Base-by-base conservation (phyloP, 2,329 filamentous ascomycete genomes). In the Alternaria consortialis region DNA sequence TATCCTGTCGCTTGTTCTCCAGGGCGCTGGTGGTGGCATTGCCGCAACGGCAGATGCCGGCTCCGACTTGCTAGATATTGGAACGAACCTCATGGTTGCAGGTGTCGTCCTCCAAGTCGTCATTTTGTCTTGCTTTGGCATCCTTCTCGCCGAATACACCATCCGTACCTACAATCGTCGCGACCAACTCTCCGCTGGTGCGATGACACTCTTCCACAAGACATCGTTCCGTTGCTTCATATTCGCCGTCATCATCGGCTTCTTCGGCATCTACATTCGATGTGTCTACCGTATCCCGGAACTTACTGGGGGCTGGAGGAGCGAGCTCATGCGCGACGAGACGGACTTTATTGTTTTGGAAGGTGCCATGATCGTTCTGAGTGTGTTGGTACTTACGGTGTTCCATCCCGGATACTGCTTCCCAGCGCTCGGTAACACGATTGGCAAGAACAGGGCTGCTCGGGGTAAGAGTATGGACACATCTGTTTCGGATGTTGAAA, bases 61-160 rank as follows among this genome's bases (percentile, higher is more conserved):
- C 2, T 70, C 83, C n/a, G 75, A 80, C 8, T 43, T 68, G 11
- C 66, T 69, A n/a, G 75, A 84, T 37, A 70, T 80, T 1, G 86
- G 86, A 5, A 83, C 85, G 53, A 75, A 86, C 63, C 81, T 88
- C 58, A 87, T 88, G 76, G 83, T 88, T 52, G 82, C 85, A 0
- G 87, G 87, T 68, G 83, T 89, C 42, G 80, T 83, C 3, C 83
- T 85, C 62, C 87, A 88, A 72, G 85, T 89, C 25, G 80, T 80
- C 7, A 84, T 85, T 0, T 74, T 86, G 39, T 72, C 82, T 8
- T 78, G 83, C 65, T 87, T 86, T 65, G 78, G 81, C 6, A 64
- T 68, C 40, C 71, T 83, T 27, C 76, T 79, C 4, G 64, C 56
- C 34, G 80, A 83, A 44, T 83, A 78, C 61, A 56, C 68, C 7